Conservation (phyloP, 1,284 basidiomycete genomes). For the Fomitopsis betulina region DNA sequence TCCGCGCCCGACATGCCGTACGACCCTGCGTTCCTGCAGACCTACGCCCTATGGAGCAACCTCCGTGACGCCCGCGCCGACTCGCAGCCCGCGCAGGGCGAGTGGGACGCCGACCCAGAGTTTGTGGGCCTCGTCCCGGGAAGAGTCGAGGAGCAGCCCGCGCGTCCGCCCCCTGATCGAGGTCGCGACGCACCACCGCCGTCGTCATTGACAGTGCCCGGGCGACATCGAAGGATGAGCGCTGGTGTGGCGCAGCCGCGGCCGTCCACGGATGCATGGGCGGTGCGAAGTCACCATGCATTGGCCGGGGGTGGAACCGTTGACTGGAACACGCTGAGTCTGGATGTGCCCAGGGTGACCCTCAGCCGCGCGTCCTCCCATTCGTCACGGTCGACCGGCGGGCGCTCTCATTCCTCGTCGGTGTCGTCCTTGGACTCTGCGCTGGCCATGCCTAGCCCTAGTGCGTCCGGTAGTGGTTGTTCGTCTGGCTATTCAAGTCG, state of each 20-base stretch:
- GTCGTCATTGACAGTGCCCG: neutral
- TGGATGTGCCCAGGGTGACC: constrained; percentile 11
- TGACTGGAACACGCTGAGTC: constrained; percentile 7
- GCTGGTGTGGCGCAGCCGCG: neutral
- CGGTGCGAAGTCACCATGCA: neutral
- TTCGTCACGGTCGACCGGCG: constrained; percentile 15
- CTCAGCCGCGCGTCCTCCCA: constrained; percentile 19
- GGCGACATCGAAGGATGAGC: neutral
- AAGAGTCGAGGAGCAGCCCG: constrained; percentile 26
- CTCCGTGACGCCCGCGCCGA: constrained; percentile 3
- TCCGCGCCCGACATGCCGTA: constrained; percentile 14
- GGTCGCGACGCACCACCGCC: neutral
- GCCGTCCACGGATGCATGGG: neutral
- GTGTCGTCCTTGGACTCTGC: neutral
- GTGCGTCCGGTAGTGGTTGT: neutral
- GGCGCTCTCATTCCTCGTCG: neutral
- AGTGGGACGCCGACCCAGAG: constrained; percentile 13
- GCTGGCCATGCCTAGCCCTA: neutral
- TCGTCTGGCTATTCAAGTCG: neutral
- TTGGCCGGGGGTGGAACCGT: neutral
- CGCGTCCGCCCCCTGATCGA: constrained; percentile 5
- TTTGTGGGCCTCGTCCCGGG: neutral
- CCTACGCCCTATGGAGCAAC: constrained; percentile 21
- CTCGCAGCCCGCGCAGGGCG: constrained; percentile 6
- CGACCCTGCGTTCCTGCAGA: constrained; percentile 15